Percentiles rank a stretch among this genome's conserved stretches.
These are phyloP conservation scores for Lipomyces japonicus DNA, from an alignment of 805 yeast species.

Conservation along the genomic window DNA sequence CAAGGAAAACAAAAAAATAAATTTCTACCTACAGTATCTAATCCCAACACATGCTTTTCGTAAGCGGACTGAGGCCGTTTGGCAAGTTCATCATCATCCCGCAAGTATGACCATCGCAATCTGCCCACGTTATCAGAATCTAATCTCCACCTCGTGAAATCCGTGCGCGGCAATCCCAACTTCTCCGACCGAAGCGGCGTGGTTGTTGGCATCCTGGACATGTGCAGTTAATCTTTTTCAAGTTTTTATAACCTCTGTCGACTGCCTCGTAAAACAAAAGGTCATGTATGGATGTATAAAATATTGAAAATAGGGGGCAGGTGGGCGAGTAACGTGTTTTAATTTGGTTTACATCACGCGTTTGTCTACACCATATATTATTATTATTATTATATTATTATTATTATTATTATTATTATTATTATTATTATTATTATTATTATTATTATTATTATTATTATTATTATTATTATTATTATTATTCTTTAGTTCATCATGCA, in stretches of 20 bases:
- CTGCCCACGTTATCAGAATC: conserved; percentile 62
- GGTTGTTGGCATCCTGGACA: conserved; percentile 15
- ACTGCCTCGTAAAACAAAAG: background rate
- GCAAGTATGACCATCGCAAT: conserved; percentile 59
- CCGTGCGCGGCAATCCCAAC: conserved; percentile 64
- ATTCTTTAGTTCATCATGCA: too few species aligned
- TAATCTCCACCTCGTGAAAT: conserved; percentile 70
- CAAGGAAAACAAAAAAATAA: background rate
- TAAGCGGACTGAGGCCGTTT: conserved; percentile 45
- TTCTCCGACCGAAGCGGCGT: conserved; percentile 50
- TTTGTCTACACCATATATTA: too few species aligned
- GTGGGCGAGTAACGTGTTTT: too few species aligned
- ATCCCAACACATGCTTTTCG: conserved; percentile 54
- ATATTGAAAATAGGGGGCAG: background rate
- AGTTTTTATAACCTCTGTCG: background rate
- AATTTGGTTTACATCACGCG: too few species aligned
- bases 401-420: too few species aligned
- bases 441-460: too few species aligned
- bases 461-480: too few species aligned
- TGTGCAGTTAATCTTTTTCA: conserved; percentile 1
- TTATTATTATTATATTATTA: too few species aligned
- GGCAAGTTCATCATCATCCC: conserved; percentile 38
- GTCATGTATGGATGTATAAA: conserved; percentile 24
- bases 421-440: too few species aligned
- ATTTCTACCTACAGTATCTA: conserved; percentile 35